Evolutionary conservation across 2,329 filamentous ascomycete species (phyloP), one percentile per base, ranked within the genome.

Genomic region (Claviceps arundinis): DNA sequence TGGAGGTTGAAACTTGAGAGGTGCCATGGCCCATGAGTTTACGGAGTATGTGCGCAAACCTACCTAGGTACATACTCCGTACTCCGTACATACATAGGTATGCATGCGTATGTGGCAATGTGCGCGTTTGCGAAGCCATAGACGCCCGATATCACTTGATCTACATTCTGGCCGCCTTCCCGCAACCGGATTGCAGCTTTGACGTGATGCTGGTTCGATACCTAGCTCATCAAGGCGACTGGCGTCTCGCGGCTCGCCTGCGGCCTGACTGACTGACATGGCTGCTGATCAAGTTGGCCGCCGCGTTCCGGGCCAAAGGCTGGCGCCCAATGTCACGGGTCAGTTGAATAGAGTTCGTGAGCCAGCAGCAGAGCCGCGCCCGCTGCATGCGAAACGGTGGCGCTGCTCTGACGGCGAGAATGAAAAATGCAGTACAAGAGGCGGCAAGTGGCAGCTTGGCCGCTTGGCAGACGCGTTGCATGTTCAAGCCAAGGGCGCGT

Each of bases 351-450:
- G 48, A 44, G 38, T 24, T 34, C n/a, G 26, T 38, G 11, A 46
- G 37, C 16, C 37, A 16, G n/a, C 7, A 46, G 9, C 24, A 46
- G 13, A 38, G 17, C 24, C 24, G 22, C 16, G 41, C 41, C 47
- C 26, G 47, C 37, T 14, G 30, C 47, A 42, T 47, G 51, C 47
- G 47, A 52, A 50, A 50, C 34, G 19, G 47, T 47, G 47, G 48
- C 51, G 51, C 41, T 52, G 30, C 37, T 48, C 34, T 14, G 16
- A 24, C 19, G 14, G 16, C 42, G n/a, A 34, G 4, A 47, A 37
- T 11, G 9, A 3, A 30, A 13, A 9, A 26, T 47, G 41, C 41
- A 22, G 19, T 19, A 19, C 7, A 22, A 22, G 41, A 43, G 41
- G 19, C 41, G 19, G 30, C n/a, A 37, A 17, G 17, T 19, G 26